Evolutionary conservation across 1,284 basidiomycete genomes (phyloP).

Genomic region (Trichosporon asahii): DNA sequence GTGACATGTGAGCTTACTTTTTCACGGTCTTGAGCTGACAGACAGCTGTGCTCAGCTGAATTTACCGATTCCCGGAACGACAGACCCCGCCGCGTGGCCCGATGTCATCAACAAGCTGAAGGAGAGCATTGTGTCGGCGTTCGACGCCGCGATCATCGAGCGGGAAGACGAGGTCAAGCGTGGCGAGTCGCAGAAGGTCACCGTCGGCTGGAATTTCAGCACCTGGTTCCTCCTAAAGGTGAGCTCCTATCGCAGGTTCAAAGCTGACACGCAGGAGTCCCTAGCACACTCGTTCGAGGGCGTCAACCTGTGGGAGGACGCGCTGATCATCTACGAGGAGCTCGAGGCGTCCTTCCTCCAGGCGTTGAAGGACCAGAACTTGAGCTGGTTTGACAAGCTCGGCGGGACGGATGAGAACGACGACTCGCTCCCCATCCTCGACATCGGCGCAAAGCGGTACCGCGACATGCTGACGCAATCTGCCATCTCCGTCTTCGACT

Average conservation of each 20-base stretch:
- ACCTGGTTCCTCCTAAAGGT: slow-evolving; percentile 94
- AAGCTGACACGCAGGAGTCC: slow-evolving; percentile 66
- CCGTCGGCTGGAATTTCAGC: slow-evolving; percentile 96
- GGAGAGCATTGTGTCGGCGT: slow-evolving; percentile 75
- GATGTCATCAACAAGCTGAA: slow-evolving; percentile 86
- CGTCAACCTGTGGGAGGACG: slow-evolving; percentile 84
- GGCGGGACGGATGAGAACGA: slow-evolving; percentile 61
- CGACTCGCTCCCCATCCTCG: slow-evolving; percentile 77
- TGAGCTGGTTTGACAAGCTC: slow-evolving; percentile 84
- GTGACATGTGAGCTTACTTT: slow-evolving; percentile 65
- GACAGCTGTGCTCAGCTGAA: slow-evolving; percentile 71
- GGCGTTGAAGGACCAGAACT: slow-evolving; percentile 67
- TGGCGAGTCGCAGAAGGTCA: slow-evolving; percentile 76
- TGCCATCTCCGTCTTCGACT: slow-evolving; percentile 89
- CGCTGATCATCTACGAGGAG: slow-evolving; percentile 83
- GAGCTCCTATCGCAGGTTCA: slow-evolving; percentile 12
- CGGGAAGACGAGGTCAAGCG: slow-evolving; percentile 83
- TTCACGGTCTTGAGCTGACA: neutral
- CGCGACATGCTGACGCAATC: slow-evolving; percentile 84
- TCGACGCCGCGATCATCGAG: slow-evolving; percentile 71
- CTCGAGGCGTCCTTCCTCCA: slow-evolving; percentile 82
- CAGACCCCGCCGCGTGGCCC: slow-evolving; percentile 78
- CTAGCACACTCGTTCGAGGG: slow-evolving; percentile 88
- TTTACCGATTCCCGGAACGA: slow-evolving; percentile 32
- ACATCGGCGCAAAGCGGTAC: slow-evolving; percentile 76